A percentile compares a stretch with the other conserved stretches of the same genome.
phyloP scores from a whole-genome alignment of 139 green algal species.

The Desmodesmus armatus region DNA sequence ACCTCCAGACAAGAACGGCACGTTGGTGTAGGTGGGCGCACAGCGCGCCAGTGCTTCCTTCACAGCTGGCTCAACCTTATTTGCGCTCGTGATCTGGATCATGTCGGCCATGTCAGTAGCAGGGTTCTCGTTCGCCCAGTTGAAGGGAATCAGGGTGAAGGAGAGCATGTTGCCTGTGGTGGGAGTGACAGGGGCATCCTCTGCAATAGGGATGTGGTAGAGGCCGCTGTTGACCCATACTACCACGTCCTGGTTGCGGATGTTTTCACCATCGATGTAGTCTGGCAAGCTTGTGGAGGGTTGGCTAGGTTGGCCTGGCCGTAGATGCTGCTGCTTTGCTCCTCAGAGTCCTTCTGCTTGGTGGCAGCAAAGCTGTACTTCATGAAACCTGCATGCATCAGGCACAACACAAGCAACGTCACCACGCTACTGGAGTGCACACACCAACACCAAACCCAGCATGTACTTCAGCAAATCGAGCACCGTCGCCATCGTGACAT shows the following conservation, averaged over 20 bases:
- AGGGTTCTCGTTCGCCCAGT: conserved; percentile 32
- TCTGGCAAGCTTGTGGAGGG: neutral
- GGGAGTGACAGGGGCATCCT: conserved; percentile 48
- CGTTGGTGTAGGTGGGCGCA: neutral
- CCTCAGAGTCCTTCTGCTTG: conserved; percentile 35
- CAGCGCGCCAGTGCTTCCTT: conserved; percentile 17
- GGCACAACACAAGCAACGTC: neutral
- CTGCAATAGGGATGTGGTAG: conserved; percentile 46
- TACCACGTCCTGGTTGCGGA: conserved; percentile 42
- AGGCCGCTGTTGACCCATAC: conserved; percentile 43
- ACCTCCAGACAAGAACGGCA: conserved; percentile 8
- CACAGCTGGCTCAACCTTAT: neutral
- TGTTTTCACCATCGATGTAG: conserved; percentile 25
- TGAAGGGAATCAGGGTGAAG: conserved; percentile 40
- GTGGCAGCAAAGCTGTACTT: conserved; percentile 39
- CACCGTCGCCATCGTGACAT: no score
- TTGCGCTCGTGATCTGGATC: conserved; percentile 6
- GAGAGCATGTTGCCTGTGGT: conserved; percentile 43
- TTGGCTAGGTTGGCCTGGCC: conserved; percentile 29
- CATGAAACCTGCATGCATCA: conserved; percentile 32
- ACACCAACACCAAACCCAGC: neutral
- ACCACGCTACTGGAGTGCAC: neutral
- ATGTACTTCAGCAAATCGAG: neutral
- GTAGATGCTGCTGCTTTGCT: conserved; percentile 38
- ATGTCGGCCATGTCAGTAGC: conserved; percentile 47